Evolutionary conservation across 345 rosid species (phyloP), one percentile per base, ranked within the genome.

Genomic region (Salix caprea): DNA sequence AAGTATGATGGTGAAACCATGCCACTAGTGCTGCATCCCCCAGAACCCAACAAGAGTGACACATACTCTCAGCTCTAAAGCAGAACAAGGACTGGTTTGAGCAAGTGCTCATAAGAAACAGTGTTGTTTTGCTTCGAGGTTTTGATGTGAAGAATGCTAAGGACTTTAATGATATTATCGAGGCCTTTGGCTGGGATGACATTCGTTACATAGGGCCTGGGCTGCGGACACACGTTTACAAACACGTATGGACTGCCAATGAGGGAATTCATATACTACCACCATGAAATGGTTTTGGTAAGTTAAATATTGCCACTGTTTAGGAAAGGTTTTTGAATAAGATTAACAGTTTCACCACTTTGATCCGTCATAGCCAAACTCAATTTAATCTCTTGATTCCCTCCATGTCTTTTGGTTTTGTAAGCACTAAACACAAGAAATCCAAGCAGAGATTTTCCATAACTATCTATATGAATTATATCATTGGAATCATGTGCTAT

Each of bases 261-360:
- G 95, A 91, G 81, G 95, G 95, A 89, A 72, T 88, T 89, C 87
- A 82, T 89, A 2, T 87, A 82, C 84, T 91, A 85, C 84, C 94
- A 91, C 74, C 91, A 91, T 71, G 94, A 91, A 74, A 91, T 91
- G 92, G 87, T 87, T 74, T 61, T 91, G 86, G 91, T 87, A 75
- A 60, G 86, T 70, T 60, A n/a, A 19, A 19, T 19, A 32, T 32
- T 48, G 24, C 7, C 15, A 69, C 10, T 0, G 3, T 69, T 44
- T 12, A 23, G 18, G 28, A 56, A 32, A 23, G 26, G 42, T 34
- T 21, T 37, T 37, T 60, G 6, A 23, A 72, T 36, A 52, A 52
- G 56, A 12, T 69, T n/a, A 16, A 39, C 46, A n/a, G 24, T 21
- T 52, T 5, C 60, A 5, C 10, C 23, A 19, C 60, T 52, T 52